Percentiles rank a stretch among this genome's conserved stretches.
phyloP scores from a whole-genome alignment of 768 basidiomycete genomes.

The Gloeostereum incarnatum region DNA sequence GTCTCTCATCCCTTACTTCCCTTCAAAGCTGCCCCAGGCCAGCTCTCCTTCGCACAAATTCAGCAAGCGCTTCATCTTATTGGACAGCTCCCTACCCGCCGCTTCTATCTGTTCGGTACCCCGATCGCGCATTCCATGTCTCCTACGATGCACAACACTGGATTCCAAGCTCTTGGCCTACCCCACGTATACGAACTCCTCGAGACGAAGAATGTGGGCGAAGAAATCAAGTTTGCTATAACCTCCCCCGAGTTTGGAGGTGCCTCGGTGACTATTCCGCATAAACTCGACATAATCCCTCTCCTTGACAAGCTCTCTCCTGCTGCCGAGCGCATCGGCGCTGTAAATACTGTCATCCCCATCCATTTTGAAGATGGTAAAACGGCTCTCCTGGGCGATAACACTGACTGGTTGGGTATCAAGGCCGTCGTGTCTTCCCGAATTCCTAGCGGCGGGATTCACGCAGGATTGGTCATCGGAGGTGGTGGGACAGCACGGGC shows the following conservation, averaged over 20 bases:
- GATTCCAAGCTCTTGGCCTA: constrained; percentile 69
- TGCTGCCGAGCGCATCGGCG: constrained; percentile 81
- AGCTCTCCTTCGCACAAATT: constrained; percentile 82
- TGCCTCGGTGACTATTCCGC: constrained; percentile 93
- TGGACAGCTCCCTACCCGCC: constrained; percentile 64
- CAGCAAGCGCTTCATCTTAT: constrained; percentile 74
- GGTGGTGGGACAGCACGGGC: constrained; percentile 94
- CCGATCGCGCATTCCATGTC: constrained; percentile 90
- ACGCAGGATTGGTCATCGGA: constrained; percentile 77
- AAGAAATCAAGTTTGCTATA: constrained; percentile 56
- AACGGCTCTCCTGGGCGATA: constrained; percentile 73
- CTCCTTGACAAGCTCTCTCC: constrained; percentile 72
- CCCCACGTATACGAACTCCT: constrained; percentile 77
- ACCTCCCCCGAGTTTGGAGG: constrained; percentile 76
- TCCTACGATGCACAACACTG: constrained; percentile 89
- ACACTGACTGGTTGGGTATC: constrained; percentile 95
- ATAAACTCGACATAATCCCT: constrained; percentile 86
- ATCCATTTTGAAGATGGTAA: constrained; percentile 26
- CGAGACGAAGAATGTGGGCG: constrained; percentile 61
- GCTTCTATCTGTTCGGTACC: constrained; percentile 82
- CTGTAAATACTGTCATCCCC: constrained; percentile 89
- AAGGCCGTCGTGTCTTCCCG: constrained; percentile 38
- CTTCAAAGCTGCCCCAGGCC: constrained; percentile 84
- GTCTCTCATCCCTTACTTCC: constrained; percentile 88
- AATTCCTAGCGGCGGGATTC: constrained; percentile 27